These are phyloP conservation scores for Aspergillus tamarii DNA, from an alignment of 2,329 filamentous ascomycete species.

Conservation along the genomic window DNA sequence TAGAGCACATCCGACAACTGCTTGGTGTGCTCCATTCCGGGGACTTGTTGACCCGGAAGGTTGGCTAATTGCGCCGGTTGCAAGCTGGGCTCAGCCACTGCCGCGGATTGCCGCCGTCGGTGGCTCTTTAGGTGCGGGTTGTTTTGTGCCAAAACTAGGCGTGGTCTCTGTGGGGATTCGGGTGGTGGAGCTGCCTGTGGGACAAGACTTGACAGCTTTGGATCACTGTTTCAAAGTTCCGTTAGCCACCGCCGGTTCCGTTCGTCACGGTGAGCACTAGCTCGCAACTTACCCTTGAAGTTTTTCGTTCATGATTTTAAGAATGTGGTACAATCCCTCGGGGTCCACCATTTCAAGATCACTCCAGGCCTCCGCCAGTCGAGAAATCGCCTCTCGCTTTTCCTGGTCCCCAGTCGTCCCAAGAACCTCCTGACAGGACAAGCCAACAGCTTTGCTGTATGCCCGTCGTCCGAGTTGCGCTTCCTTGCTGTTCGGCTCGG, in stretches of 20 bases:
- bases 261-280: not conserved
- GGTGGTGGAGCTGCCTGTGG: constrained; percentile 37
- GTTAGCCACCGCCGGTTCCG: constrained; percentile 10
- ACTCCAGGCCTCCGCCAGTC: constrained; percentile 82
- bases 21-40: constrained; percentile 90
- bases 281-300: constrained; percentile 54
- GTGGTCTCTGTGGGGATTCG: constrained; percentile 55
- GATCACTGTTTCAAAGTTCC: constrained; percentile 33
- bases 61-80: constrained; percentile 44
- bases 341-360: constrained; percentile 84
- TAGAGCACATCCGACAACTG: constrained; percentile 90
- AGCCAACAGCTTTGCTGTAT: constrained; percentile 80
- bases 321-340: constrained; percentile 83
- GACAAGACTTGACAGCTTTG: constrained; percentile 44
- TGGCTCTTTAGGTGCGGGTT: constrained; percentile 86
- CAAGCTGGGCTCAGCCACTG: constrained; percentile 38
- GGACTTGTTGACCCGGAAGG: constrained; percentile 60
- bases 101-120: constrained; percentile 63
- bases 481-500: constrained; percentile 67
- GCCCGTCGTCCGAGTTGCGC: constrained; percentile 78
- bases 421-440: constrained; percentile 80
- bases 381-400: constrained; percentile 84
- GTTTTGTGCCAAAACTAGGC: constrained; percentile 75
- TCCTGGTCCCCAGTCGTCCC: constrained; percentile 71
- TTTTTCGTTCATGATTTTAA: constrained; percentile 75